A percentile compares a stretch with the other conserved stretches of the same genome.
phyloP scores from a whole-genome alignment of 1,139 yeast species.

The Debaryomycetaceae sp. region DNA sequence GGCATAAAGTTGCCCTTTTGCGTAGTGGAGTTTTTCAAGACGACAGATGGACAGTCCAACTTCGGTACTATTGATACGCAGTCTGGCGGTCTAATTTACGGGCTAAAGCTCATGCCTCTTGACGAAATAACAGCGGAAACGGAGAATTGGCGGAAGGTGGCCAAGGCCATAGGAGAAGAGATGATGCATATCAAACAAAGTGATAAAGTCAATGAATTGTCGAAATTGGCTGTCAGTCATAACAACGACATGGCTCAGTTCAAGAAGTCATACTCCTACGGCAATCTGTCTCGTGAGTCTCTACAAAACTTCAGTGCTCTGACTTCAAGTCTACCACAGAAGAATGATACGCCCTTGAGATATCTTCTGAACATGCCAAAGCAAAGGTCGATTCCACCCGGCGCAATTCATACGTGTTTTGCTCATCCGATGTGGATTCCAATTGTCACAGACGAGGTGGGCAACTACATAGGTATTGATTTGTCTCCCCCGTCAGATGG shows the following conservation, averaged over 20 bases:
- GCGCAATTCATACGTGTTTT: slow-evolving; percentile 63
- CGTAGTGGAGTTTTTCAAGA: slow-evolving; percentile 53
- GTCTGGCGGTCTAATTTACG: slow-evolving; percentile 60
- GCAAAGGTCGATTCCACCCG: slow-evolving; percentile 76
- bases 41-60: slow-evolving; percentile 69
- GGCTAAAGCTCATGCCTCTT: slow-evolving; percentile 59
- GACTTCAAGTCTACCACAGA: neutral
- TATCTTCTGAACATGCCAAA: slow-evolving; percentile 32
- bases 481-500: slow-evolving; percentile 71
- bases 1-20: slow-evolving; percentile 55
- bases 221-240: slow-evolving; percentile 25
- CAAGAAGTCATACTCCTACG: slow-evolving; percentile 19
- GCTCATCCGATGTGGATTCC: slow-evolving; percentile 94
- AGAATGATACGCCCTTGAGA: neutral
- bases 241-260: slow-evolving; percentile 14
- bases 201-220: slow-evolving; percentile 18
- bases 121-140: slow-evolving; percentile 65
- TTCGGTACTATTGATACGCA: slow-evolving; percentile 42
- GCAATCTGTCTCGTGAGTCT: neutral
- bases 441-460: slow-evolving; percentile 78
- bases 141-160: slow-evolving; percentile 65
- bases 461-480: slow-evolving; percentile 88
- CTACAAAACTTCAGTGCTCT: slow-evolving; percentile 1
- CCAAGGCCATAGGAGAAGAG: slow-evolving; percentile 40
- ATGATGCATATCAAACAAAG: slow-evolving; percentile 19